phyloP scores from a whole-genome alignment of 73 alveolate genomes.

The Tetrahymena malaccensis region DNA sequence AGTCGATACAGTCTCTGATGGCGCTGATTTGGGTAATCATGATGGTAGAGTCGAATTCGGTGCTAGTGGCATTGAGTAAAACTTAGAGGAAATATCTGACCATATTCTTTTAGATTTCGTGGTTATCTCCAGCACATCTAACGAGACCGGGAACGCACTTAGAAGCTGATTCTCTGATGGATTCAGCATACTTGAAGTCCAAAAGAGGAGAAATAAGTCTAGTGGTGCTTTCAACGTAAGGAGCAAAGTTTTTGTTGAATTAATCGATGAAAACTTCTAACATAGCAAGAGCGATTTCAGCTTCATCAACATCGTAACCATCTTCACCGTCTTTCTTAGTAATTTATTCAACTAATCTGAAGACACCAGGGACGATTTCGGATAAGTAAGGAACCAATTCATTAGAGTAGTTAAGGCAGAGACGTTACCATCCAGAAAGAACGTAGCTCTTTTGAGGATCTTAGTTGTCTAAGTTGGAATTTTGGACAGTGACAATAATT shows the following conservation, averaged over 20 bases:
- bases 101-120: constrained; percentile 17
- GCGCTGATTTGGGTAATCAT: constrained; percentile 56
- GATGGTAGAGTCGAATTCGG: constrained; percentile 67
- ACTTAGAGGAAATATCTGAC: constrained; percentile 28
- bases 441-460: constrained; percentile 76
- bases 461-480: constrained; percentile 40
- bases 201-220: constrained; percentile 55
- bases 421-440: constrained; percentile 84
- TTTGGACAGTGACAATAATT: constrained; percentile 56
- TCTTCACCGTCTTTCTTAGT: constrained; percentile 51
- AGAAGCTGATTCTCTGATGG: constrained; percentile 71
- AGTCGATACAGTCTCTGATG: constrained; percentile 47
- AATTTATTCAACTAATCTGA: constrained; percentile 56
- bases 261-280: constrained; percentile 75
- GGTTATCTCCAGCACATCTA: constrained; percentile 50
- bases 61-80: constrained; percentile 51
- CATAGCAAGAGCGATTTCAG: constrained; percentile 80
- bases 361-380: constrained; percentile 65
- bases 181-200: constrained; percentile 54
- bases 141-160: constrained; percentile 63
- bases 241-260: constrained; percentile 59
- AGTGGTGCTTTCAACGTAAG: constrained; percentile 65
- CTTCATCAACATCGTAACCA: constrained; percentile 79
- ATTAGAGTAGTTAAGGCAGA: constrained; percentile 54
- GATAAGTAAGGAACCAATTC: constrained; percentile 60